Base-by-base conservation (phyloP, 768 basidiomycete species). In the Serendipita sp. region DNA sequence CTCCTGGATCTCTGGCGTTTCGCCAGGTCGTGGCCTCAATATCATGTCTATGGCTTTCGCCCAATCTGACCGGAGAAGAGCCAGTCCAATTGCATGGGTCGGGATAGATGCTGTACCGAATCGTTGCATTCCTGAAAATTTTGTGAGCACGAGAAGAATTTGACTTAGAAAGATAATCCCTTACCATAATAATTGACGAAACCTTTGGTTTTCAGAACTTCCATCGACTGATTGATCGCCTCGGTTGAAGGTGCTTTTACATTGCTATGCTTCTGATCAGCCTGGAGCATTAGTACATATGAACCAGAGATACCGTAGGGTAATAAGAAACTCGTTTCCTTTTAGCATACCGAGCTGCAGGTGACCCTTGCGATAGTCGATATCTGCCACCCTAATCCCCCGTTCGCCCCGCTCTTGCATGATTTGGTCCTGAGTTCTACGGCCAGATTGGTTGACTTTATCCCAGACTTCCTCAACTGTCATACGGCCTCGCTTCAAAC, bases 131-230 rank as follows among this genome's bases (percentile, higher is more conserved):
- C 95, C 93, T 89, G 45, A 37, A 64, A 54, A 44, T 16, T 8
- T 34, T 24, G 8, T 62, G 13, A 18, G 13, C n/a, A 35, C 58
- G 8, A 4, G 58, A 35, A 5, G 16, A 53, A 34, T 47, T 41
- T 16, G 15, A 64, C 28, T 4, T 51, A 51, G 18, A n/a, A 51
- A n/a, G 30, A 32, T 51, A 18, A 38, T 38, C 34, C 47, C 70
- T 65, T 74, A 90, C 92, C 94, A 72, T 96, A 99, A 72, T 97
- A 99, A 72, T 99, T 99, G 73, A 99, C 91, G 75, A 98, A 99
- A 0, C 96, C 96, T 65, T 83, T 83, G 63, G 80, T 74, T 73
- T 92, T 89, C 63, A 98, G 79, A 15, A 83, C 86, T 38, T 80
- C 78, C 79, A 98, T 78, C 0, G 87, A 86, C 65, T 80, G 78